A percentile compares a stretch with the other conserved stretches of the same genome.
Conservation (phyloP, 1,284 basidiomycete genomes). For the Phaffia rhodozyma region DNA sequence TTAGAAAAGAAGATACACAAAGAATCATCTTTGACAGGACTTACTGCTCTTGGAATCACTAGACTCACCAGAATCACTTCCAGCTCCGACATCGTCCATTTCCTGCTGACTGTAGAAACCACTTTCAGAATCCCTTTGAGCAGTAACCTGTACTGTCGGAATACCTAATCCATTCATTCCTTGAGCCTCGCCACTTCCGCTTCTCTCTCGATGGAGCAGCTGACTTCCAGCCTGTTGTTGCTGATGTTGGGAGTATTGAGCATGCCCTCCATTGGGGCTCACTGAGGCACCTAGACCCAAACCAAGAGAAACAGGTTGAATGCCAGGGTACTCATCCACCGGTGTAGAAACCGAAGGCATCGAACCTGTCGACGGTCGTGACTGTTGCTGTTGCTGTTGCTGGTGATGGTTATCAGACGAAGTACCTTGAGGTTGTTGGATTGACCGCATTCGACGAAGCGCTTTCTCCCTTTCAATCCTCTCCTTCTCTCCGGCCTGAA, state of each 20-base stretch:
- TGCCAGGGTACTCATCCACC: conserved; percentile 26
- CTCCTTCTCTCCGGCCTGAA: conserved; percentile 98
- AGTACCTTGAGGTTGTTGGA: conserved; percentile 43
- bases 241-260: not conserved
- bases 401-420: conserved; percentile 38
- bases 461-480: conserved; percentile 98
- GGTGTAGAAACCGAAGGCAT: not conserved
- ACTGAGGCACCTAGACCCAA: conserved; percentile 11
- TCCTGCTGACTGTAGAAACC: not conserved
- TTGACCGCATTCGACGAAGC: conserved; percentile 90
- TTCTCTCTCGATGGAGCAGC: not conserved
- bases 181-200: too few relatives aligned
- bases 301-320: conserved; percentile 24
- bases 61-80: not conserved
- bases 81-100: not conserved
- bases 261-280: not conserved
- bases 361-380: conserved; percentile 21
- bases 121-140: conserved; percentile 5
- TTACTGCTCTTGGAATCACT: conserved; percentile 5
- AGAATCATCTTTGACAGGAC: not conserved
- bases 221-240: not conserved
- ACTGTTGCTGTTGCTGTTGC: conserved; percentile 30
- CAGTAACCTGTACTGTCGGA: conserved; percentile 16
- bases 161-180: not conserved
- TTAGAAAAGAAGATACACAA: not conserved